Base-by-base conservation (phyloP, 2,329 filamentous ascomycete genomes). In the Apiospora pterosperma region DNA sequence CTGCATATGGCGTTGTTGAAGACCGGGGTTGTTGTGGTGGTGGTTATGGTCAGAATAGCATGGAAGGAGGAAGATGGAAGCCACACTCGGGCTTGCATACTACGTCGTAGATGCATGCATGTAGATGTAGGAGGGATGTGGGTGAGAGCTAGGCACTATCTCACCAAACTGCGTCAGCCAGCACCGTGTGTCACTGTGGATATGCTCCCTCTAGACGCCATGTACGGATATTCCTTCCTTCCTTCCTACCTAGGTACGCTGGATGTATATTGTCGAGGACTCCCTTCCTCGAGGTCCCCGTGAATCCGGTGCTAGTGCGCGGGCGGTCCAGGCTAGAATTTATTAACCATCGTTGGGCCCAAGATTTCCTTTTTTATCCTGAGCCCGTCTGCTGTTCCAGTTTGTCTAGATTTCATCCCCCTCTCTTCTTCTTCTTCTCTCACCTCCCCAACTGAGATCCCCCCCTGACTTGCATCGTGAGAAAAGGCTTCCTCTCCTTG, bases 351-450 rank as follows among this genome's bases (percentile, higher is more conserved):
- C 48, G 28, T 55, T 55, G 48, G 16, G 48, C 16, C 48, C 48
- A 55, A 34, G 48, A 55, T 55, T 55, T 55, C 16, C 28, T 55
- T 55, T 55, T 55, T 55, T 55, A 55, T 55, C 48, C 48, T 55
- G 48, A 55, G 28, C 48, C 48, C 28, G 48, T 19, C 48, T 55
- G 16, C 48, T 55, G 28, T 31, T 28, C 48, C 48, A 28, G 48
- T 19, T 28, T 34, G 28, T 34, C 28, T 25, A 55, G 28, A 55
- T 55, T 55, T 10, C 28, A 19, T 34, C 25, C 28, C 44, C 25
- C 48, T 25, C 19, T 31, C 25, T 31, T 19, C 34, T 34, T 34
- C 34, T 19, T 55, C 21, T 8, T 48, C 28, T 19, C 48, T 34
- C 48, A 34, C 28, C 28, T 28, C 34, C 48, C 34, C 28, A 55